These are phyloP conservation scores for Metschnikowia dekortorum DNA, from an alignment of 805 yeast species.

Conservation along the genomic window DNA sequence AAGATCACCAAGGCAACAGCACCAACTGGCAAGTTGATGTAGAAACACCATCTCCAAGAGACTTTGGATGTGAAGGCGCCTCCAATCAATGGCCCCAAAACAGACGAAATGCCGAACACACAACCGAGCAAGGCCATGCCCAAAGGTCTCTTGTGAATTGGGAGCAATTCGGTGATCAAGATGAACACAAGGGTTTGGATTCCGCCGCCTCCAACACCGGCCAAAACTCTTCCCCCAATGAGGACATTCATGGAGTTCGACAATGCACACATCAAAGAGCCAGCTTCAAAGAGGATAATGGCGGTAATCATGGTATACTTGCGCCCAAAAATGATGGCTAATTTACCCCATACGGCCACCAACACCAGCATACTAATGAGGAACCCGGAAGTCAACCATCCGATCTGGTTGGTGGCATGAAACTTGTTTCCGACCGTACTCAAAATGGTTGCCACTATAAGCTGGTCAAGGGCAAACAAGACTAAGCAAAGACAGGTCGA, in stretches of 20 bases:
- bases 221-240: constrained; percentile 39
- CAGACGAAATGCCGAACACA: constrained; percentile 21
- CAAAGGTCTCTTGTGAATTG: constrained; percentile 25
- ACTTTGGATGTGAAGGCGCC: constrained; percentile 24
- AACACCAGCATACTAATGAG: constrained; percentile 32
- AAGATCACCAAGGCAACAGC: constrained; percentile 19
- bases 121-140: constrained; percentile 19
- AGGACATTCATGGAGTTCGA: constrained; percentile 33
- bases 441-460: constrained; percentile 34
- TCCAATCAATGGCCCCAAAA: constrained; percentile 24
- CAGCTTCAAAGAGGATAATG: constrained; percentile 27
- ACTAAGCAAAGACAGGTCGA: constrained; percentile 30
- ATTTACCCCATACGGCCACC: constrained; percentile 34
- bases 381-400: constrained; percentile 38
- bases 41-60: constrained; percentile 27
- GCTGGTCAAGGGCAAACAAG: constrained; percentile 36
- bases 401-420: constrained; percentile 29
- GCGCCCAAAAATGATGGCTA: constrained; percentile 35
- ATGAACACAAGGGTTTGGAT: constrained; percentile 27
- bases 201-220: constrained; percentile 37
- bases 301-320: constrained; percentile 25
- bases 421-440: constrained; percentile 35
- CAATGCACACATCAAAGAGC: constrained; percentile 37
- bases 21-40: constrained; percentile 25
- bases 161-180: constrained; percentile 29